Percentiles rank a stretch among this genome's conserved stretches.
Evolutionary conservation across 305 asterid genomes (phyloP).

Genomic region (Nicotiana rustica): DNA sequence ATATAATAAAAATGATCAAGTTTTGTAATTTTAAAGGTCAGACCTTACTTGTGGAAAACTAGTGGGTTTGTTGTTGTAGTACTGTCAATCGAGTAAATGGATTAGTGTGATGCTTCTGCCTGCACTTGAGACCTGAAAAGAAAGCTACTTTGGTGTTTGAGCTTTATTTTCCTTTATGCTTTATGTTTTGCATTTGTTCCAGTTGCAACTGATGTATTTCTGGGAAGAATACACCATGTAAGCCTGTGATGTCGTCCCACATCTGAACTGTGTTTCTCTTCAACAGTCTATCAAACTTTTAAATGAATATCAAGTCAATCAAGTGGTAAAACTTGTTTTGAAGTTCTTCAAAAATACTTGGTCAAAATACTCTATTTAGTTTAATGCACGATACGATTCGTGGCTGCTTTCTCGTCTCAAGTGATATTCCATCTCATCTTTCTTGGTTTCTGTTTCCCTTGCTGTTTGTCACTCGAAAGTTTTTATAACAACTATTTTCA

Average conservation of each 20-base stretch:
- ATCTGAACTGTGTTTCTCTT: not conserved
- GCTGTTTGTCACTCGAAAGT: not conserved
- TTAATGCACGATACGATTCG: not conserved
- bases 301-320: not conserved
- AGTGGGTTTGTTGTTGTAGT: no score
- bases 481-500: constrained; percentile 1
- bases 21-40: not conserved
- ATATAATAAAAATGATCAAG: not conserved
- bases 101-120: constrained; percentile 14
- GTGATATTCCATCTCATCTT: not conserved
- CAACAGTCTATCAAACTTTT: not conserved
- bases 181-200: not conserved
- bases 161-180: not conserved
- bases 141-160: constrained; percentile 1
- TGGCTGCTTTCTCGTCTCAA: not conserved
- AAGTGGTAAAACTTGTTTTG: constrained; percentile 4
- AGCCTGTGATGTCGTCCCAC: not conserved
- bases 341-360: not conserved
- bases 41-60: no score
- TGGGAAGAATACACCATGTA: not conserved
- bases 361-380: not conserved
- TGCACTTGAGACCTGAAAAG: not conserved
- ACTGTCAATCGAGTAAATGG: not conserved
- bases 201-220: not conserved
- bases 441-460: not conserved